These are phyloP conservation scores for Mycena polygramma DNA, from an alignment of 768 basidiomycete genomes.

Conservation along the genomic window DNA sequence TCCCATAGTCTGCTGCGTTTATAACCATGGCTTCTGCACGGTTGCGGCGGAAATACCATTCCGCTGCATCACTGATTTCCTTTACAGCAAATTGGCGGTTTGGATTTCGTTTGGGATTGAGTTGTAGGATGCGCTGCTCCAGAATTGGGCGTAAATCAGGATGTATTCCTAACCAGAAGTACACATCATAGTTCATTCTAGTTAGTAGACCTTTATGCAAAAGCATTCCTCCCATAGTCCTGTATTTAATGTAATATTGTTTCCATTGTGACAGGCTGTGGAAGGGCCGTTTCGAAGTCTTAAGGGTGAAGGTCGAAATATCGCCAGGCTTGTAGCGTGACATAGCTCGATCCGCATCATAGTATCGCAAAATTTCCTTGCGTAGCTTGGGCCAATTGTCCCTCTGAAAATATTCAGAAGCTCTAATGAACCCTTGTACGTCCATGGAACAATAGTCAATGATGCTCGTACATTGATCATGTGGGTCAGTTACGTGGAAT, in stretches of 20 bases:
- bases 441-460: conserved; percentile 28
- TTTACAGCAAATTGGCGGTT: no score
- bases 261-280: conserved; percentile 29
- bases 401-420: neutral
- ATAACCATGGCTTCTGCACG: conserved; percentile 12
- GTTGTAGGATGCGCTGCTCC: no score
- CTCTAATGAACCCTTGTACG: neutral
- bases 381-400: conserved; percentile 6
- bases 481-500: neutral
- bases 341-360: conserved; percentile 27
- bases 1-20: neutral
- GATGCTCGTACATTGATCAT: conserved; percentile 30
- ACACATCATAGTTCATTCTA: no score
- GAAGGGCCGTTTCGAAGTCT: neutral
- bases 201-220: neutral
- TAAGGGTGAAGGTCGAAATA: conserved; percentile 13
- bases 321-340: conserved; percentile 19
- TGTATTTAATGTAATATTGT: conserved; percentile 26
- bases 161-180: no score
- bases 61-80: neutral
- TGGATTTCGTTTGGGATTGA: no score
- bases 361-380: no score
- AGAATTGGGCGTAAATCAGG: no score
- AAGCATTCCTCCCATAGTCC: conserved; percentile 29
- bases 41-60: conserved; percentile 19